Percentiles rank a stretch among this genome's conserved stretches.
Conservation (phyloP, 129 eudicot genomes). For the Lactuca saligna region DNA sequence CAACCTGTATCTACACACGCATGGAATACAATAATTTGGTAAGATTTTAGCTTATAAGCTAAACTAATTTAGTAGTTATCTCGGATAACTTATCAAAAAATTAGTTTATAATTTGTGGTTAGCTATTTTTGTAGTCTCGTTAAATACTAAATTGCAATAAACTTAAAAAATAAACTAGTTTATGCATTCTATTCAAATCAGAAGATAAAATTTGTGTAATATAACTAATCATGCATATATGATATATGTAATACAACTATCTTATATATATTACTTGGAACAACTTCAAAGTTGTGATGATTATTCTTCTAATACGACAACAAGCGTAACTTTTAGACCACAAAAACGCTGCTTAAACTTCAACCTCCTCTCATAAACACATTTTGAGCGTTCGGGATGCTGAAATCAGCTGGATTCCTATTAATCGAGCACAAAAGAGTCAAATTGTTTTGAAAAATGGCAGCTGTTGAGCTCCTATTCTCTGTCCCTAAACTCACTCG, state of each 20-base stretch:
- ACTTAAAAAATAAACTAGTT: too few species aligned
- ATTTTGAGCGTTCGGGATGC: constrained; percentile 21
- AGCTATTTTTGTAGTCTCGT: too few species aligned
- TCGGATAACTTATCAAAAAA: too few species aligned
- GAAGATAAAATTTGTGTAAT: neutral
- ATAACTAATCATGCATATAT: neutral
- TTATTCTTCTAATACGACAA: neutral
- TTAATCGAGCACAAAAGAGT: constrained; percentile 25
- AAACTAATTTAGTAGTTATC: too few species aligned
- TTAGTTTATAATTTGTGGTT: too few species aligned
- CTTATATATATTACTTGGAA: neutral
- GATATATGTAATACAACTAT: neutral
- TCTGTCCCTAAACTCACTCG: neutral
- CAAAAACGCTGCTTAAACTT: constrained; percentile 10
- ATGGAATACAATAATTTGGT: too few species aligned
- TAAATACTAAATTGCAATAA: too few species aligned
- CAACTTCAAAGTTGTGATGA: neutral
- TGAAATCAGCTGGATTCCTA: constrained; percentile 45
- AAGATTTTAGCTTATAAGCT: too few species aligned
- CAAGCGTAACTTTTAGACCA: neutral
- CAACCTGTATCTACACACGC: too few species aligned
- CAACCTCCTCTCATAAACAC: constrained; percentile 40
- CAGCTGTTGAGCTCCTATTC: too few species aligned
- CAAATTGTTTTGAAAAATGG: neutral
- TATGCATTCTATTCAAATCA: too few species aligned